These are phyloP conservation scores for Cicer chorassanicum DNA, from an alignment of 306 rosid genomes.

Conservation along the genomic window DNA sequence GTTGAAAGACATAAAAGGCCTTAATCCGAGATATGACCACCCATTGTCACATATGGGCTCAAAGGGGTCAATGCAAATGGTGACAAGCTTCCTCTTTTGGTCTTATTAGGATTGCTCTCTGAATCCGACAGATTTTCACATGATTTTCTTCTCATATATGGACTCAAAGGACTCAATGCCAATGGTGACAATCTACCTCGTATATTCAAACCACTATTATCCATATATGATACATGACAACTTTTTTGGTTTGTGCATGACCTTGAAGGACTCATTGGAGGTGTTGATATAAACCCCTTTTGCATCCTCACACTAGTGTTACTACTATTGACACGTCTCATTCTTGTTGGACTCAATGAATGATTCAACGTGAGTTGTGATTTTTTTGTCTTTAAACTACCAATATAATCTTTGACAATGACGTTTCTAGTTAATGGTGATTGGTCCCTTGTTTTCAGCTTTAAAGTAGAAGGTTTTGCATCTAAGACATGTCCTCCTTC, in stretches of 20 bases:
- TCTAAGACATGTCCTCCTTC: not conserved
- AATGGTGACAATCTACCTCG: slow-evolving; percentile 39
- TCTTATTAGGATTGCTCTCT: not conserved
- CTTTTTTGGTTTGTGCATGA: slow-evolving; percentile 13
- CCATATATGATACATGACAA: slow-evolving; percentile 34
- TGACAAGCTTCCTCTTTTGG: slow-evolving; percentile 48
- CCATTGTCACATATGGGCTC: slow-evolving; percentile 37
- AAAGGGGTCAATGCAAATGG: slow-evolving; percentile 40
- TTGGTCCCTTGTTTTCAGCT: slow-evolving; percentile 17
- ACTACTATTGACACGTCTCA: not conserved
- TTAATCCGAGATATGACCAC: slow-evolving; percentile 55
- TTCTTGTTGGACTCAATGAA: slow-evolving; percentile 27
- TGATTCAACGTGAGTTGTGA: not conserved
- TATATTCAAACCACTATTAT: not conserved
- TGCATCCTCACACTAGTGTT: slow-evolving; percentile 26
- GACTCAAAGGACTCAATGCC: slow-evolving; percentile 47
- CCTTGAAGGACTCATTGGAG: slow-evolving; percentile 34
- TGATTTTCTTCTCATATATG: slow-evolving; percentile 23
- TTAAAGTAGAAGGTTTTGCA: slow-evolving; percentile 39
- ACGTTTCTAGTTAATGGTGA: slow-evolving; percentile 14
- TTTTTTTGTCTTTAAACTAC: slow-evolving; percentile 27
- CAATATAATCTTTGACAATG: not conserved
- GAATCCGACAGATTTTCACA: slow-evolving; percentile 21
- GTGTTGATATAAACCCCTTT: slow-evolving; percentile 27
- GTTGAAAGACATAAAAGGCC: not conserved